Percentiles rank a stretch among this genome's conserved stretches.
Evolutionary conservation across 495 filamentous ascomycete genomes (phyloP).

Genomic region (Hypoxylon trugodes): DNA sequence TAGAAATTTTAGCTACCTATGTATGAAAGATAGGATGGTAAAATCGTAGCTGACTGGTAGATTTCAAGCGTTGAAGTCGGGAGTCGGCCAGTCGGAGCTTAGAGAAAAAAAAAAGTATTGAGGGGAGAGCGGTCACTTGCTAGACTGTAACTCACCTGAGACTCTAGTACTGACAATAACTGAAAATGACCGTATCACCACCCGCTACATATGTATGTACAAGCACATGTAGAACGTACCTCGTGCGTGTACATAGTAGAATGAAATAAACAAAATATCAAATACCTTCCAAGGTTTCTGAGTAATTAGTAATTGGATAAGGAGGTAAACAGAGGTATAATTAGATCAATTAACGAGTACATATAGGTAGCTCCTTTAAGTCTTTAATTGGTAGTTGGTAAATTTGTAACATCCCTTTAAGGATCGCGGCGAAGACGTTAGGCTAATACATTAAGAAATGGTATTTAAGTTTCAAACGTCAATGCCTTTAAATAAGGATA

Average conservation of each 20-base stretch:
- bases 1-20: conserved; percentile 32
- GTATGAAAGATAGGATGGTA: conserved; percentile 20
- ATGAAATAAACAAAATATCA: not conserved
- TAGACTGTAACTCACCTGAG: conserved; percentile 36
- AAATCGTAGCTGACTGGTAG: conserved; percentile 5
- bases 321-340: no score
- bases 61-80: conserved; percentile 13
- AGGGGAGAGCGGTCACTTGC: conserved; percentile 21
- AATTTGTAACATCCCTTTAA: no score
- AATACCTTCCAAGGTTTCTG: no score
- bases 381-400: no score
- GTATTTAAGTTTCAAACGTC: no score
- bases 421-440: no score
- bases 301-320: no score
- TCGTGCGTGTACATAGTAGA: not conserved
- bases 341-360: no score
- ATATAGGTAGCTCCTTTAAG: no score
- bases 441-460: no score
- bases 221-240: not conserved
- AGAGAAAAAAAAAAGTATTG: conserved; percentile 15
- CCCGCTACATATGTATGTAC: not conserved
- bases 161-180: conserved; percentile 15
- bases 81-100: conserved; percentile 40
- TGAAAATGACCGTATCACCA: conserved; percentile 23
- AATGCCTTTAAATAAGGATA: no score